Percentiles rank a stretch among this genome's conserved stretches.
Evolutionary conservation across 257 asterid genomes (phyloP).

Genomic region (Gardenia jasminoides): DNA sequence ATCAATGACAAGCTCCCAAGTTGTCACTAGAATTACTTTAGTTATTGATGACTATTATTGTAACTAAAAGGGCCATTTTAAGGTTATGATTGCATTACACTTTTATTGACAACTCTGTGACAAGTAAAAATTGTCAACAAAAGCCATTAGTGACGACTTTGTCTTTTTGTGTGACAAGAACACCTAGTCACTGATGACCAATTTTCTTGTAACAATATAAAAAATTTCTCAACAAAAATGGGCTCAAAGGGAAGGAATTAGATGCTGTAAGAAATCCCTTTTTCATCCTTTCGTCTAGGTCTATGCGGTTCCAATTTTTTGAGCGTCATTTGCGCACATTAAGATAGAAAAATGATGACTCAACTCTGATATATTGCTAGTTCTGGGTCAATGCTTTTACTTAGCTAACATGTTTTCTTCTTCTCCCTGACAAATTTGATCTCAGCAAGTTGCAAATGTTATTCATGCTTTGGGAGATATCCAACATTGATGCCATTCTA

Average conservation of each 20-base stretch:
- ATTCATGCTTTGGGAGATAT: constrained; percentile 49
- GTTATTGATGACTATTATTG: too few relatives aligned
- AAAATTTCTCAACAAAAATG: constrained; percentile 49
- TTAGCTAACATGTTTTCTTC: neutral
- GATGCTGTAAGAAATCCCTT: constrained; percentile 64
- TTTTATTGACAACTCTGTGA: too few relatives aligned
- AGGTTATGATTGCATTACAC: too few relatives aligned
- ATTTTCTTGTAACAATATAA: too few relatives aligned
- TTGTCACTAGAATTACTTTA: too few relatives aligned
- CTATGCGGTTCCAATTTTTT: constrained; percentile 33
- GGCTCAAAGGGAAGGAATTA: constrained; percentile 54
- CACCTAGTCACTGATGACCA: too few relatives aligned
- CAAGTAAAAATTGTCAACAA: too few relatives aligned
- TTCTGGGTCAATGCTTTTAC: neutral
- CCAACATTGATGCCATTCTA: constrained; percentile 38
- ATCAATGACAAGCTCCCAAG: too few relatives aligned
- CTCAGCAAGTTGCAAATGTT: constrained; percentile 49
- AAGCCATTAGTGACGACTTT: too few relatives aligned
- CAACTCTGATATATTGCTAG: neutral
- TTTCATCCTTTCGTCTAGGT: constrained; percentile 26
- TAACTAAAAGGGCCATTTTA: too few relatives aligned
- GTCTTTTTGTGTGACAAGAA: too few relatives aligned
- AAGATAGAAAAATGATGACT: constrained; percentile 28
- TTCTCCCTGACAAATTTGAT: constrained; percentile 13
- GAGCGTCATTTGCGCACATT: constrained; percentile 41